Evolutionary conservation across 768 basidiomycete genomes (phyloP), one percentile per base, ranked within the genome.

Genomic region (Rossbeevera mucosa): DNA sequence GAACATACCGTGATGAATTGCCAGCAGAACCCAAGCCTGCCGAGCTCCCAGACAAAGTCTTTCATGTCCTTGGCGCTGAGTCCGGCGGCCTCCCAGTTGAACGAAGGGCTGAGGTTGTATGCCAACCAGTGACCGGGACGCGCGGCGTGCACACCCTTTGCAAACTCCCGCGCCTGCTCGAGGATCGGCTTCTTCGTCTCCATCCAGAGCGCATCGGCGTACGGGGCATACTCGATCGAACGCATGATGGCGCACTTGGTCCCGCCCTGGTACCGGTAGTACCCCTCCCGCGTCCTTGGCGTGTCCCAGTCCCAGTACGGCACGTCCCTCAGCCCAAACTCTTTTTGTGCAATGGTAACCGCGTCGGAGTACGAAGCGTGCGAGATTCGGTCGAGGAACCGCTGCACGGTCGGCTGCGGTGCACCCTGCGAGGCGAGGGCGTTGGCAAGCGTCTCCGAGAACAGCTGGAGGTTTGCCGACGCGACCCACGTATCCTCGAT

Each of bases 221-320:
- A 94, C 3, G 94, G 95, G 25, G 93, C 93, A 63, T 91, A 97
- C 24, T 92, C 93, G 53, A 94, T 76, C 16, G 88, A 89, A 53
- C 95, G 91, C 71, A 90, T 86, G 63, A 98, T 80, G 9, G 94
- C 94, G 65, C 93, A 94, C 65, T 91, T 85, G 5, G 94, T 98
- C 7, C 95, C 95, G 54, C 95, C 94, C 71, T 94, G 91, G 77
- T 95, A 97, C 58, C 95, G 84, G 78, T 94, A 98, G 76, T 82
- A 98, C 38, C 95, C 95, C 70, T 98, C 95, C 53, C 94, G 83
- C 0, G 95, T 96, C 53, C 96, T 77, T 31, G 95, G 92, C 44
- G 86, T 76, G 69, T 97, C 91, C 93, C 94, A 97, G 71, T 94
- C 78, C 91, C 92, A 98, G 79, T 83, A 89, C 0, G 94, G 93